phyloP scores from a whole-genome alignment of 345 rosid genomes.

The Adansonia digitata region DNA sequence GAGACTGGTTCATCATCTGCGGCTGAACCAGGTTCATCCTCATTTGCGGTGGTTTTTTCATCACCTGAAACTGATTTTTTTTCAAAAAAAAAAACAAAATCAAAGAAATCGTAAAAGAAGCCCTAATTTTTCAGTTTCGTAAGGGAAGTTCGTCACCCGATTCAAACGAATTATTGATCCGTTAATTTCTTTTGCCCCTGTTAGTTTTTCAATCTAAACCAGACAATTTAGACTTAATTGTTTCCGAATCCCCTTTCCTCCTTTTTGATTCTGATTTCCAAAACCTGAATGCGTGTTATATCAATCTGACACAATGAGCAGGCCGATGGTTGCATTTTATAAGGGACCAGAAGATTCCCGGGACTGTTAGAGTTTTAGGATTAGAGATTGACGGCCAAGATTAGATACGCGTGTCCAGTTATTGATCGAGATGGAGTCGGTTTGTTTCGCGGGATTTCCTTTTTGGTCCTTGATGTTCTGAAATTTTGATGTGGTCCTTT shows the following conservation, averaged over 20 bases:
- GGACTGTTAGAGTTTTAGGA: neutral
- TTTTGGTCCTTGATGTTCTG: neutral
- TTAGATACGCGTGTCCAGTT: neutral
- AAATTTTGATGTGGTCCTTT: neutral
- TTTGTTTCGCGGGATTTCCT: neutral
- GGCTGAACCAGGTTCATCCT: slow-evolving; percentile 30
- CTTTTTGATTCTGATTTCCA: neutral
- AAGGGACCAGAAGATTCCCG: neutral
- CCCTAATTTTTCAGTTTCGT: slow-evolving; percentile 9
- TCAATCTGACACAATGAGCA: no score
- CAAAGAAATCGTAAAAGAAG: neutral
- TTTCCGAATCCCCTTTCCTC: neutral
- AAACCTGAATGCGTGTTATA: no score
- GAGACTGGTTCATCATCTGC: slow-evolving; percentile 41
- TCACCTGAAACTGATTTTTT: slow-evolving; percentile 11
- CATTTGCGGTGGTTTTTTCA: slow-evolving; percentile 24
- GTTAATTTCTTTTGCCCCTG: neutral
- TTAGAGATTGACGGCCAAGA: neutral
- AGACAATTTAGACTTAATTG: neutral
- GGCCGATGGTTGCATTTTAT: neutral
- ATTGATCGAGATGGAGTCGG: neutral
- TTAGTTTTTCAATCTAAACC: neutral
- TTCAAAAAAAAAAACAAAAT: no score
- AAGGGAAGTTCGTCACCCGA: neutral
- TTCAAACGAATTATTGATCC: neutral